These are phyloP conservation scores for Cardamine occulta DNA, from an alignment of 345 rosid genomes.

Conservation along the genomic window DNA sequence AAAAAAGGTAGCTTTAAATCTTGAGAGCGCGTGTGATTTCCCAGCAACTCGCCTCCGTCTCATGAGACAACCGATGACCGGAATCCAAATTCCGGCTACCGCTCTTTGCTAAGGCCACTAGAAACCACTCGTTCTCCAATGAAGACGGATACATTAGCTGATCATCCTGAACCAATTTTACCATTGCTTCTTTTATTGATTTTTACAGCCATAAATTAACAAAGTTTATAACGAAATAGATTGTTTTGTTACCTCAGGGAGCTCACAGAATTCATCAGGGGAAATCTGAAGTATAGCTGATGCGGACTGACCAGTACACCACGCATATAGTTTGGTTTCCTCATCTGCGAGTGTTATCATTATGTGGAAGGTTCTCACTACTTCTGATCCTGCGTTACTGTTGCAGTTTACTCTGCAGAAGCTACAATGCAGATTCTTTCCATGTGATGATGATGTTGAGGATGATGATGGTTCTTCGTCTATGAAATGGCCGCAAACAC, in stretches of 20 bases:
- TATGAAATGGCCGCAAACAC: slow-evolving; percentile 70
- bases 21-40: slow-evolving; percentile 87
- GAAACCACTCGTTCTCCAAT: slow-evolving; percentile 70
- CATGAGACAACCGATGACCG: slow-evolving; percentile 23
- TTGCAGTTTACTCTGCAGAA: slow-evolving; percentile 60
- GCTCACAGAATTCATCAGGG: slow-evolving; percentile 76
- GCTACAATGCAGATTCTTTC: slow-evolving; percentile 56
- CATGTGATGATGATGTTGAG: slow-evolving; percentile 21
- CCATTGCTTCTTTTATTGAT: slow-evolving; percentile 3
- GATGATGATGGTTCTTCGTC: slow-evolving; percentile 39
- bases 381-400: slow-evolving; percentile 44
- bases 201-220: neutral
- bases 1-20: slow-evolving; percentile 20
- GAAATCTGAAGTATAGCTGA: slow-evolving; percentile 86
- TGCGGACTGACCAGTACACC: slow-evolving; percentile 90
- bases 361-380: slow-evolving; percentile 66
- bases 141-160: slow-evolving; percentile 85
- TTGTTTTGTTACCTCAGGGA: slow-evolving; percentile 70
- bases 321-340: slow-evolving; percentile 57
- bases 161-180: slow-evolving; percentile 62
- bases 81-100: slow-evolving; percentile 34
- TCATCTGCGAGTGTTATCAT: slow-evolving; percentile 74
- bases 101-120: slow-evolving; percentile 71
- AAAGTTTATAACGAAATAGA: neutral
- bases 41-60: slow-evolving; percentile 54